Evolutionary conservation across 768 basidiomycete genomes (phyloP).

Genomic region (Podaxis sp.): DNA sequence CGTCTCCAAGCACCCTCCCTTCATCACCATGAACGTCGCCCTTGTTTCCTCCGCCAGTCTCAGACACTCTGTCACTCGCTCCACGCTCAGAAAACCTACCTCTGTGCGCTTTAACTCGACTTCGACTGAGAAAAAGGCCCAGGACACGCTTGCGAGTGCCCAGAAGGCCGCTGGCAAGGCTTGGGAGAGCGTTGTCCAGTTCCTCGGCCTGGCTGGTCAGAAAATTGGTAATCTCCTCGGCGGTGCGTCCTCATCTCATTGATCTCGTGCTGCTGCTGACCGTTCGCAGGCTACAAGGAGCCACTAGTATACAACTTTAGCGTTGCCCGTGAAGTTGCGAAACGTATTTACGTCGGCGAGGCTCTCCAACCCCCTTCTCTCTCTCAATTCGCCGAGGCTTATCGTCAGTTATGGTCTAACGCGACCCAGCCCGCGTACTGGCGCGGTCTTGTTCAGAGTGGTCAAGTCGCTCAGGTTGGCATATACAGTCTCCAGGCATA

Average conservation of each 20-base stretch:
- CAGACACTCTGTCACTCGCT: constrained; percentile 31
- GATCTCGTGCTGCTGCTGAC: not conserved
- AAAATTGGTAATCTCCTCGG: constrained; percentile 57
- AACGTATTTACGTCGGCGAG: constrained; percentile 74
- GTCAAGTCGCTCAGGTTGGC: constrained; percentile 67
- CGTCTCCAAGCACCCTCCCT: constrained; percentile 13
- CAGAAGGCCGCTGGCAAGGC: constrained; percentile 58
- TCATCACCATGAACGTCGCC: constrained; percentile 28
- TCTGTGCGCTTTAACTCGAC: constrained; percentile 44
- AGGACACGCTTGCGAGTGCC: constrained; percentile 59
- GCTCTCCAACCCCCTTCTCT: constrained; percentile 70
- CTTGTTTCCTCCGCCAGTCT: constrained; percentile 25
- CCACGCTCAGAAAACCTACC: constrained; percentile 27
- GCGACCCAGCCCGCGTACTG: constrained; percentile 60
- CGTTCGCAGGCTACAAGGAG: constrained; percentile 60
- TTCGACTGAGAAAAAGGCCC: constrained; percentile 62
- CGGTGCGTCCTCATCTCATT: constrained; percentile 27
- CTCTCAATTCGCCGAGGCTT: constrained; percentile 53
- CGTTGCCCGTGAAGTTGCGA: constrained; percentile 72
- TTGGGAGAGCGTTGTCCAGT: constrained; percentile 48
- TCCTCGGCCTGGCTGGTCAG: constrained; percentile 47
- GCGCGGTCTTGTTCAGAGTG: constrained; percentile 56
- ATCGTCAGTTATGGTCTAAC: constrained; percentile 63
- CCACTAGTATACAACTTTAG: constrained; percentile 78
- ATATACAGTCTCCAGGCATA: constrained; percentile 86